These are phyloP conservation scores for Liquidambar formosana DNA, from an alignment of 164 flowering plant genomes.

Conservation along the genomic window DNA sequence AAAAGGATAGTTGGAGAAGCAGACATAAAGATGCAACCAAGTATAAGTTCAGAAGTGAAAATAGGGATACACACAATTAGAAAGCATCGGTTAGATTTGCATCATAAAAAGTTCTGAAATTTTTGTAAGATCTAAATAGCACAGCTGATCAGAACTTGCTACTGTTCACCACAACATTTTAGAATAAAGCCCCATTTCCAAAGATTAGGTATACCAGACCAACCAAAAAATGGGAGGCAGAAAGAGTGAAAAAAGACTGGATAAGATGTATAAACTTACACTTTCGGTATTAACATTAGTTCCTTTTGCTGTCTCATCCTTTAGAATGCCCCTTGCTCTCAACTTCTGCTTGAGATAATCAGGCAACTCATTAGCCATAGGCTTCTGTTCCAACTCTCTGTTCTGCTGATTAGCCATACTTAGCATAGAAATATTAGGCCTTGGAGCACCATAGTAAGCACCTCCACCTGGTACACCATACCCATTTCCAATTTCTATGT, in stretches of 20 bases:
- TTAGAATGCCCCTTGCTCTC: constrained; percentile 92
- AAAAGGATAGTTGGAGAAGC: not conserved
- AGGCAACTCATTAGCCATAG: constrained; percentile 60
- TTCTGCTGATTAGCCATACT: constrained; percentile 24
- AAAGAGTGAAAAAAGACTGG: constrained; percentile 3
- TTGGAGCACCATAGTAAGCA: constrained; percentile 58
- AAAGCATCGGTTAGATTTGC: not conserved
- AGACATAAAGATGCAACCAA: not conserved
- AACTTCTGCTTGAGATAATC: constrained; percentile 85
- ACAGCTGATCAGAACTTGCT: too few relatives aligned
- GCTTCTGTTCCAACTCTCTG: constrained; percentile 36
- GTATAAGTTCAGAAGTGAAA: not conserved
- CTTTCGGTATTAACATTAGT: constrained; percentile 23
- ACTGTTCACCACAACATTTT: too few relatives aligned
- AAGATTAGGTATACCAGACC: too few relatives aligned
- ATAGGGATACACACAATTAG: not conserved
- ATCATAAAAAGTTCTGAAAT: too few relatives aligned
- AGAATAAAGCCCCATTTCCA: too few relatives aligned
- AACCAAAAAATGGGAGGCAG: not conserved
- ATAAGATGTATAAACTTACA: constrained; percentile 29
- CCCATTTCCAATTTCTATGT: constrained; percentile 91
- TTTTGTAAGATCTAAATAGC: too few relatives aligned
- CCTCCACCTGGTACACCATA: constrained; percentile 99
- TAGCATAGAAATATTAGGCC: constrained; percentile 26
- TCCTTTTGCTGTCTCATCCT: constrained; percentile 35